Base-by-base conservation (phyloP, 805 yeast genomes). In the Nakazawaea peltata region DNA sequence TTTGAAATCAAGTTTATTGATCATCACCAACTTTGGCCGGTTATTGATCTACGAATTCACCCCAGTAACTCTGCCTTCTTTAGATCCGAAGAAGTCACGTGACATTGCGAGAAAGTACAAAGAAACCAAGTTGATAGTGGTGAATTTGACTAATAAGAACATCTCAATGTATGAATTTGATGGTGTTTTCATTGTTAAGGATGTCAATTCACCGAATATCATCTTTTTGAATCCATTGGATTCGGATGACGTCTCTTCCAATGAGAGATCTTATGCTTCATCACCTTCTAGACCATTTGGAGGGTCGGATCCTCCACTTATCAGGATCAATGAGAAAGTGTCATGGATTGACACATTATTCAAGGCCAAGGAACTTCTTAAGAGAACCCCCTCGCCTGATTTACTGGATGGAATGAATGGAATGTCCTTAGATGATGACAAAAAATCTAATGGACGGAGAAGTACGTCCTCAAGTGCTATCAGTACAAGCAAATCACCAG, bases 121-220 rank as follows among this genome's bases (percentile, higher is more conserved):
- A 26, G 34, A 33, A n/a, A 23, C 37, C 6, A 44, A 42, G 21
- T 36, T 46, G 15, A 47, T 56, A 24, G 67, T 67, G 19, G 64
- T 71, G 25, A 66, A 59, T 34, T 45, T 68, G 21, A 67, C 72
- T 0, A 74, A 70, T 45, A 57, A 61, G 29, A 62, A 72, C 44
- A 74, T 81, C 36, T 82, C 83, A 48, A 76, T 82, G 78, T 82
- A 81, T 34, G 90, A 81, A 51, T 81, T 82, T 54, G 78, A 76
- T 42, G 82, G 41, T 4, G 31, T 37, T 11, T 37, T 37, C 25
- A 37, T 37, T 8, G 26, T 75, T 39, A 59, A 56, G 14, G 63
- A 63, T 5, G 63, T 63, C 17, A 68, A 63, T 14, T 29, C 23
- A 21, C 37, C 41, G 9, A 30, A 33, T 13, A 32, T 37, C 4